These are phyloP conservation scores for Limnomonas spitsbergensis DNA, from an alignment of 139 green algal genomes.

Conservation along the genomic window DNA sequence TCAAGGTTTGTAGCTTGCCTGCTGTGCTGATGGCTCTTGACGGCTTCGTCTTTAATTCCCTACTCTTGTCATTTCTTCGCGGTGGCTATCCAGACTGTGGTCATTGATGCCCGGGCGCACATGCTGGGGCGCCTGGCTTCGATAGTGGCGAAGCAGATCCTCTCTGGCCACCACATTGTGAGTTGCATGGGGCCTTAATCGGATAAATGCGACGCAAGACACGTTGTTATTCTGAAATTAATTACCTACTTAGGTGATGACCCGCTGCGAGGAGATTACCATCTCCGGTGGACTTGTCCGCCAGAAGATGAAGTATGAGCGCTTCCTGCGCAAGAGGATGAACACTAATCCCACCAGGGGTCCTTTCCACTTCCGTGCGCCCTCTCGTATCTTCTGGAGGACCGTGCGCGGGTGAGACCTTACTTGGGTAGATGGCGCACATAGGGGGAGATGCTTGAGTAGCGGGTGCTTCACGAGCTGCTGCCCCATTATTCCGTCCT, in stretches of 20 bases:
- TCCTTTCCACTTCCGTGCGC: slow-evolving; percentile 91
- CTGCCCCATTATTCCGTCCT: too few relatives aligned
- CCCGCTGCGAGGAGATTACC: slow-evolving; percentile 91
- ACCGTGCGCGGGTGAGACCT: slow-evolving; percentile 76
- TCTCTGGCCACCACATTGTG: slow-evolving; percentile 91
- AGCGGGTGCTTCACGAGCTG: too few relatives aligned
- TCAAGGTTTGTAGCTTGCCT: too few relatives aligned
- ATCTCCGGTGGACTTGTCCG: slow-evolving; percentile 94
- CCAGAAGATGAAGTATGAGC: slow-evolving; percentile 96
- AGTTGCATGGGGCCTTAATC: too few relatives aligned
- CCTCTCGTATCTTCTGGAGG: slow-evolving; percentile 88
- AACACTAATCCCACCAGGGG: slow-evolving; percentile 90
- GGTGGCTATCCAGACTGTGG: slow-evolving; percentile 53
- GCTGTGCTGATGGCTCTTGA: too few relatives aligned
- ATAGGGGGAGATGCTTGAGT: too few relatives aligned
- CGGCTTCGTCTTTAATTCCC: too few relatives aligned
- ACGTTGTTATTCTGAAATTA: background rate
- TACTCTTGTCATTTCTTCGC: too few relatives aligned
- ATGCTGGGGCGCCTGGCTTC: slow-evolving; percentile 95
- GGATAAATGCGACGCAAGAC: too few relatives aligned
- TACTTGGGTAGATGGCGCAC: too few relatives aligned
- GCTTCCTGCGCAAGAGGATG: slow-evolving; percentile 90
- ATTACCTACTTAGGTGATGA: slow-evolving; percentile 66
- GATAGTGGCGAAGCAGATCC: slow-evolving; percentile 96
- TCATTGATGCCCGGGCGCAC: slow-evolving; percentile 92